phyloP scores from a whole-genome alignment of 2,329 filamentous ascomycete species.

The Monilinia aucupariae region DNA sequence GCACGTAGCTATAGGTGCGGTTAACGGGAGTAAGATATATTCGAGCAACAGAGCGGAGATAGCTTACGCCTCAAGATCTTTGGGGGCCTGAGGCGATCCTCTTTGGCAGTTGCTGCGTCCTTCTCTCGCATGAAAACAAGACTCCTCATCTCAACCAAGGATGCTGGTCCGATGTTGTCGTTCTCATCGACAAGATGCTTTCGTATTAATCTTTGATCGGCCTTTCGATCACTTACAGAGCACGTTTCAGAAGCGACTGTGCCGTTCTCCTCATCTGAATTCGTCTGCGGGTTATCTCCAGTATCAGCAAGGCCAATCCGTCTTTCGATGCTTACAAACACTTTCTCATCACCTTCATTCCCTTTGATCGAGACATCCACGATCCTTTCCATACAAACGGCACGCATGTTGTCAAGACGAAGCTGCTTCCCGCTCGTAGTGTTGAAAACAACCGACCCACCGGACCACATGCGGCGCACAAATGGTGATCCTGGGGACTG shows the following conservation, averaged over 20 bases:
- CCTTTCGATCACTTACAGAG: not conserved
- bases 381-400: constrained; percentile 44
- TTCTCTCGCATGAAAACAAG: constrained; percentile 57
- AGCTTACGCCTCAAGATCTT: constrained; percentile 30
- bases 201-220: constrained; percentile 8
- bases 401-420: constrained; percentile 36
- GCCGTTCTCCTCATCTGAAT: constrained; percentile 23
- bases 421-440: constrained; percentile 22
- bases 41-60: constrained; percentile 13
- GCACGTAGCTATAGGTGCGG: constrained; percentile 20
- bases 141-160: constrained; percentile 53
- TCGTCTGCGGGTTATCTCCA: constrained; percentile 25
- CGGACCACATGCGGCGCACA: constrained; percentile 80
- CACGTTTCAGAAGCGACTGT: not conserved
- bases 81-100: constrained; percentile 19
- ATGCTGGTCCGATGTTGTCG: constrained; percentile 8
- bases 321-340: constrained; percentile 32
- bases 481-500: constrained; percentile 72
- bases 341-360: constrained; percentile 28
- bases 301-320: constrained; percentile 26
- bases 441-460: constrained; percentile 61
- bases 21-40: not conserved
- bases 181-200: not conserved
- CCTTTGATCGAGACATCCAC: constrained; percentile 38
- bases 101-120: constrained; percentile 18